Percentiles rank a stretch among this genome's conserved stretches.
Conservation (phyloP, 2,329 filamentous ascomycete species). For the Trichoderma endophyticum region DNA sequence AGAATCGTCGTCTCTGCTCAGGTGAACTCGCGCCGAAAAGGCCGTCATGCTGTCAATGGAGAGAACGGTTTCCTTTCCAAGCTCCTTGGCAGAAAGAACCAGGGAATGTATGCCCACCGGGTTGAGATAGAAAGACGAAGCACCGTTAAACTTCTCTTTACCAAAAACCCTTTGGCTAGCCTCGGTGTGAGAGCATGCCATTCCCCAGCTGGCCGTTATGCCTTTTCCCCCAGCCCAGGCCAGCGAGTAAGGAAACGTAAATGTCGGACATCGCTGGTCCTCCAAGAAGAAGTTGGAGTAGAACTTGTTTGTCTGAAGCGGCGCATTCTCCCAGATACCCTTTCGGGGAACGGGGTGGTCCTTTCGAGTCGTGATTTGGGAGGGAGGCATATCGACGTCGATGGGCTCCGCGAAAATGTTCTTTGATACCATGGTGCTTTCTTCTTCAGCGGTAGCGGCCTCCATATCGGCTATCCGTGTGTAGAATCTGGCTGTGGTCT, state of each 20-base stretch:
- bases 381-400: slow-evolving; percentile 48
- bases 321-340: slow-evolving; percentile 46
- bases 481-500: background rate
- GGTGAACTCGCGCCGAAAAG: slow-evolving; percentile 63
- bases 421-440: slow-evolving; percentile 28
- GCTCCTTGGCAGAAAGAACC: slow-evolving; percentile 73
- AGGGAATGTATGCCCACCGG: slow-evolving; percentile 80
- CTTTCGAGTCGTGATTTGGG: slow-evolving; percentile 43
- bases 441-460: background rate
- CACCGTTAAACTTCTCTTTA: slow-evolving; percentile 50
- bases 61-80: slow-evolving; percentile 58
- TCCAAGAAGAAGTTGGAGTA: slow-evolving; percentile 78
- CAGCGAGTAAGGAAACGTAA: slow-evolving; percentile 72
- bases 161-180: slow-evolving; percentile 66
- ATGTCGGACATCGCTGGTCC: slow-evolving; percentile 65
- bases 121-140: slow-evolving; percentile 71
- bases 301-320: slow-evolving; percentile 75
- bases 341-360: slow-evolving; percentile 59
- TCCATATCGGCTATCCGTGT: background rate
- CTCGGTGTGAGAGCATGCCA: slow-evolving; percentile 73
- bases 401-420: slow-evolving; percentile 59
- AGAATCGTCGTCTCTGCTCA: slow-evolving; percentile 53
- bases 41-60: slow-evolving; percentile 53
- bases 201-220: slow-evolving; percentile 66
- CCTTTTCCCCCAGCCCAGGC: slow-evolving; percentile 65